phyloP scores from a whole-genome alignment of 179 eudicot genomes.

The Beta macrorhiza region DNA sequence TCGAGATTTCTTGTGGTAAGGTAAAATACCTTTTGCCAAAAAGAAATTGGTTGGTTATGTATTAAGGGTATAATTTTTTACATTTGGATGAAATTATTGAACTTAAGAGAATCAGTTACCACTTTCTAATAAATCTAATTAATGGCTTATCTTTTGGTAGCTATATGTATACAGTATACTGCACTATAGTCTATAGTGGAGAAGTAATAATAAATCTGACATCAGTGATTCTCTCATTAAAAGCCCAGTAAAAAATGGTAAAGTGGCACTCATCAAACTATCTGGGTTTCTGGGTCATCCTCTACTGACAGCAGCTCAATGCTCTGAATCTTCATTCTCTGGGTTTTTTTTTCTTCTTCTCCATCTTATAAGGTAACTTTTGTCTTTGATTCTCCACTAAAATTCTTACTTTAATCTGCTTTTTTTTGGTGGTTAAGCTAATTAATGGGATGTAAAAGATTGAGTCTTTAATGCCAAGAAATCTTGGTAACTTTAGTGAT shows the following conservation, averaged over 20 bases:
- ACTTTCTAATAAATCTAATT: background rate
- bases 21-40: too few species aligned
- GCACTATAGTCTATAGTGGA: too few species aligned
- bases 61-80: too few species aligned
- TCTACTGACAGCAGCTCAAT: slow-evolving; percentile 11
- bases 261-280: slow-evolving; percentile 17
- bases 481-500: background rate
- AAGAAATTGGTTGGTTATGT: too few species aligned
- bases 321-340: background rate
- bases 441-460: background rate
- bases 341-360: slow-evolving; percentile 2
- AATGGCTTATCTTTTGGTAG: background rate
- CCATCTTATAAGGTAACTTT: background rate
- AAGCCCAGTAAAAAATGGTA: slow-evolving; percentile 18
- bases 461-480: background rate
- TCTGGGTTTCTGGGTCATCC: slow-evolving; percentile 2
- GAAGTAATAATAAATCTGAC: background rate
- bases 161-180: background rate
- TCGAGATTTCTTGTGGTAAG: too few species aligned
- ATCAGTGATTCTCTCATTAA: background rate
- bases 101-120: too few species aligned
- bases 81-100: too few species aligned
- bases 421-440: background rate
- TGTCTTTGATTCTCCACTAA: background rate
- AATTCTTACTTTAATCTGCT: background rate